Percentiles rank a stretch among this genome's conserved stretches.
Conservation (phyloP, 2,329 filamentous ascomycete species). For the Fusarium drepaniforme region DNA sequence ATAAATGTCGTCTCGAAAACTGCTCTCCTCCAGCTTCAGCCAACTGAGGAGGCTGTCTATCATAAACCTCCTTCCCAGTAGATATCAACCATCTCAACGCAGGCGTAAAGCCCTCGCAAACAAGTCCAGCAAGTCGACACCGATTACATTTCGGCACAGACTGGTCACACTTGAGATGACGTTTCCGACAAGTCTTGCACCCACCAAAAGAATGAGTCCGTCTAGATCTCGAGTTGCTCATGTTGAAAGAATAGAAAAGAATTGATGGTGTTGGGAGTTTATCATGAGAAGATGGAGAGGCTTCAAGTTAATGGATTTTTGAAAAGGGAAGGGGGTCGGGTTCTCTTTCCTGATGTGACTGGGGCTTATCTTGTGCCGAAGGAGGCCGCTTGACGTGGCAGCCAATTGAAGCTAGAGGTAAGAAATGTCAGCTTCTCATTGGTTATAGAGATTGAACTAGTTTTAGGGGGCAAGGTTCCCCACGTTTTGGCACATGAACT, state of each 20-base stretch:
- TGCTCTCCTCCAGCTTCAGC: slow-evolving; percentile 26
- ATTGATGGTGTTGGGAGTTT: not conserved
- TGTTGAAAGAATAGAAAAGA: slow-evolving; percentile 3
- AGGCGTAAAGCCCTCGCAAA: slow-evolving; percentile 35
- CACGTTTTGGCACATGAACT: slow-evolving; percentile 6
- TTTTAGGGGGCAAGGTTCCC: slow-evolving; percentile 8
- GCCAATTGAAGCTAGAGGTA: not conserved
- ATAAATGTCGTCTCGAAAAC: slow-evolving; percentile 34
- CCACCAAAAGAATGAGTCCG: slow-evolving; percentile 39
- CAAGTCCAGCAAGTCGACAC: slow-evolving; percentile 28
- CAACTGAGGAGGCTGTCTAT: slow-evolving; percentile 21
- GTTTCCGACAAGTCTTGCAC: slow-evolving; percentile 40
- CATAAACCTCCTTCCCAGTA: slow-evolving; percentile 32
- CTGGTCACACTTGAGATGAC: slow-evolving; percentile 41
- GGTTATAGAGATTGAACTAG: not conserved
- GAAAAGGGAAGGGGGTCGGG: slow-evolving; percentile 29
- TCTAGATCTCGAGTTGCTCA: slow-evolving; percentile 28
- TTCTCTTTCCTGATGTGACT: slow-evolving; percentile 14
- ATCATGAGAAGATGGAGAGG: not conserved
- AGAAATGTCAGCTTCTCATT: not conserved
- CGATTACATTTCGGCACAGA: slow-evolving; percentile 30
- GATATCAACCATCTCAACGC: slow-evolving; percentile 35
- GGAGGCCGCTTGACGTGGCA: slow-evolving; percentile 3
- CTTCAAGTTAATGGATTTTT: slow-evolving; percentile 18
- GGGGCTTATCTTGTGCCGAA: slow-evolving; percentile 23